Evolutionary conservation across 305 asterid genomes (phyloP).

Genomic region (Fraxinus sp.): DNA sequence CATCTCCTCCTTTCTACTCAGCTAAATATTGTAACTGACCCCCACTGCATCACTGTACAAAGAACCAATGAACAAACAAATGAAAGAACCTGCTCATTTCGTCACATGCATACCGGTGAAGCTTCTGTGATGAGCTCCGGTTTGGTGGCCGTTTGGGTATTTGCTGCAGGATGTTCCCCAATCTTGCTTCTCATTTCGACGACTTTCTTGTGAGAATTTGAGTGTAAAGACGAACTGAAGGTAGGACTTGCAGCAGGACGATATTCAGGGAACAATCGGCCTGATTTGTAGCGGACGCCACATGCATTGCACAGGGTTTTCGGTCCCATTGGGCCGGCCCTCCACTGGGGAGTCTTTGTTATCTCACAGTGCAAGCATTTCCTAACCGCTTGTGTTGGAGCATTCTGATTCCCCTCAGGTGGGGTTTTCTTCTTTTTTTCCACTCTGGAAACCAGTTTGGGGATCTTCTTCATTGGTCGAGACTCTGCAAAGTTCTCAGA

Average conservation of each 20-base stretch:
- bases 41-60: conserved; percentile 66
- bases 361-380: conserved; percentile 88
- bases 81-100: conserved; percentile 22
- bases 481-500: neutral
- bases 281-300: conserved; percentile 87
- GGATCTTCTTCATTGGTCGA: conserved; percentile 27
- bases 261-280: conserved; percentile 82
- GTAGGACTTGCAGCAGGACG: conserved; percentile 97
- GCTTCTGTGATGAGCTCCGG: conserved; percentile 28
- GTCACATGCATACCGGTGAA: conserved; percentile 1
- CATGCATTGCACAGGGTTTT: conserved; percentile 86
- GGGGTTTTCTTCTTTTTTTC: conserved; percentile 61
- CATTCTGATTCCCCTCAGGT: conserved; percentile 19
- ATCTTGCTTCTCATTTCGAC: conserved; percentile 74
- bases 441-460: conserved; percentile 1
- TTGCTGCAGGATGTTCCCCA: neutral
- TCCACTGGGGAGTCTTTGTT: conserved; percentile 92
- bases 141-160: conserved; percentile 20
- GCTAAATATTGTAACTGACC: conserved; percentile 39
- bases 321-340: conserved; percentile 83
- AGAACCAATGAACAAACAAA: conserved; percentile 71
- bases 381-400: conserved; percentile 38
- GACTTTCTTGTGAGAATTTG: conserved; percentile 93
- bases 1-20: conserved; percentile 28
- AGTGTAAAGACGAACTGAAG: conserved; percentile 68